A percentile compares a stretch with the other conserved stretches of the same genome.
Evolutionary conservation across 2,329 filamentous ascomycete species (phyloP).

Genomic region (Aspergillus pseudotamarii): DNA sequence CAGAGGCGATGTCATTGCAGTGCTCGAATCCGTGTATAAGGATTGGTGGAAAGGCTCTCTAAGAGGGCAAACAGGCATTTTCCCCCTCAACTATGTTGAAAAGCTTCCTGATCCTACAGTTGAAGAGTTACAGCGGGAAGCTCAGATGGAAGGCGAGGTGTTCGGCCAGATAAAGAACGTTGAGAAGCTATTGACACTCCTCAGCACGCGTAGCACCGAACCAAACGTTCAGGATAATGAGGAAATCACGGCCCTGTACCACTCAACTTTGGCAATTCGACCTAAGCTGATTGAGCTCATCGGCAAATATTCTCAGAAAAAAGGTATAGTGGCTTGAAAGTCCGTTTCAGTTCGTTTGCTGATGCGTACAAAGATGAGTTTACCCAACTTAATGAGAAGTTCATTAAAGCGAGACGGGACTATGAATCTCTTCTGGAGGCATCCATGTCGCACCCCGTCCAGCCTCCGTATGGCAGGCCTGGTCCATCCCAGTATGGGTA

Average conservation of each 20-base stretch:
- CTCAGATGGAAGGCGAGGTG: conserved; percentile 87
- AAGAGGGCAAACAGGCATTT: conserved; percentile 93
- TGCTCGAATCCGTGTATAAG: conserved; percentile 96
- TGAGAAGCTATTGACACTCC: conserved; percentile 78
- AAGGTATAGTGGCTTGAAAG: conserved; percentile 63
- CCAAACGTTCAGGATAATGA: conserved; percentile 90
- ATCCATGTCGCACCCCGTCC: conserved; percentile 92
- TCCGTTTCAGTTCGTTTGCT: conserved; percentile 10
- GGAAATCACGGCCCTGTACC: conserved; percentile 88
- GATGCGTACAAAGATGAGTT: conserved; percentile 74
- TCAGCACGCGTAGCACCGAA: conserved; percentile 83
- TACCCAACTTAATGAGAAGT: conserved; percentile 97
- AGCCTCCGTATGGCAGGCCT: conserved; percentile 72
- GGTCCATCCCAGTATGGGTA: conserved; percentile 41
- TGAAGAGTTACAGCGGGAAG: conserved; percentile 91
- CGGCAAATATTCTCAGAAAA: conserved; percentile 99
- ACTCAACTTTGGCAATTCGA: conserved; percentile 89
- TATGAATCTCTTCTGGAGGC: conserved; percentile 95
- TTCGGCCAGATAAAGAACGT: conserved; percentile 78
- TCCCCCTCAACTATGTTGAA: conserved; percentile 97
- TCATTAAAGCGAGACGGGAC: conserved; percentile 96
- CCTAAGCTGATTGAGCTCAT: conserved; percentile 98
- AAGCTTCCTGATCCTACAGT: conserved; percentile 93
- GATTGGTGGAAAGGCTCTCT: conserved; percentile 99
- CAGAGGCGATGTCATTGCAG: conserved; percentile 95